Evolutionary conservation across 2,329 filamentous ascomycete species (phyloP), one percentile per base, ranked within the genome.

Genomic region (Colletotrichum trifolii): DNA sequence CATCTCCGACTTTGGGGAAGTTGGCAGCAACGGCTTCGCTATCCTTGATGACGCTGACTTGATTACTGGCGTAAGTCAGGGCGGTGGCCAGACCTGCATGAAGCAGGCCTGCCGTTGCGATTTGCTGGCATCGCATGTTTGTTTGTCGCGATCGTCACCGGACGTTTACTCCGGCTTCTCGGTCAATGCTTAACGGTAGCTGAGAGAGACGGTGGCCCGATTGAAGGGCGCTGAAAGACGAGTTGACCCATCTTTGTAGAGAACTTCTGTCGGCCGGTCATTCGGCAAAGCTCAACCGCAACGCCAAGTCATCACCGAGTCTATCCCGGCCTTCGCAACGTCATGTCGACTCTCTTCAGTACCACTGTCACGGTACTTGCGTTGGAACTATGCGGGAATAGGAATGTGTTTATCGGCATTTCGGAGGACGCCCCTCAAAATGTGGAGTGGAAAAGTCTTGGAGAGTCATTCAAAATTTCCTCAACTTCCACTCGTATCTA

Each of bases 51-150:
- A 73, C 60, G 2, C 57, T 36, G 1, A 54, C 69, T n/a, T 72
- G 73, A 53, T 75, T 75, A 17, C 70, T 58, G 15, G 72, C 71
- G 15, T 75, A 75, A 3, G 63, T 60, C 13, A 69, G 54, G 4
- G 70, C 72, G 2, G 61, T 35, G 2, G 58, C 66, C 42, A 73
- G 40, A 40, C 70, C 64, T 10, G 60, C 69, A 6, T 57, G 70
- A 2, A 72, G 45, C 6, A 74, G 63, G 8, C 64, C 67, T 4
- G 62, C 25, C 9, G 54, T 39, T 36, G 46, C 47, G 5, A 45
- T 15, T 10, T 53, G n/a, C 17, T 56, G 58, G 42, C 52, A 47
- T 34, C 46, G 62, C 62, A 65, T 65, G 11, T 11, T 50, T 65
- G 11, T 11, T 50, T 3, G 36, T 36, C 36, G 36, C 1, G 34